phyloP scores from a whole-genome alignment of 225 moss, liverwort and hornwort species.

The Physcomitrellopsis africana region DNA sequence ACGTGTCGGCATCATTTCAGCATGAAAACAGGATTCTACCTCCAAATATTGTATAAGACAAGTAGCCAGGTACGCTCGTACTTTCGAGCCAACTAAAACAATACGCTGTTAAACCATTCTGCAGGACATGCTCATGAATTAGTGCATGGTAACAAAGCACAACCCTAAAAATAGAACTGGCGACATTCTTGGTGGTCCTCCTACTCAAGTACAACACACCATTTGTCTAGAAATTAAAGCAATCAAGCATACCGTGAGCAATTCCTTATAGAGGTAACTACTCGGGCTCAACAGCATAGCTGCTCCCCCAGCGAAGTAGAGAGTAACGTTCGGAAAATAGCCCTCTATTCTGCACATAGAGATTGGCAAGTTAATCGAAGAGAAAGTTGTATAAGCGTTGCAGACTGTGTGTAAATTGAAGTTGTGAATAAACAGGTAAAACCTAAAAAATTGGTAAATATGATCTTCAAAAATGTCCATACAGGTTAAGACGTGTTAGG shows the following conservation, averaged over 20 bases:
- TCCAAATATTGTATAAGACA: slow-evolving; percentile 58
- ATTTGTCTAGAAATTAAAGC: neutral
- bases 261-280: slow-evolving; percentile 55
- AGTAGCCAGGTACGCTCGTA: slow-evolving; percentile 36
- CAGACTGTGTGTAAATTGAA: neutral
- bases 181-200: neutral
- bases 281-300: slow-evolving; percentile 51
- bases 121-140: slow-evolving; percentile 27
- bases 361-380: slow-evolving; percentile 15
- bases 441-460: neutral
- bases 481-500: neutral
- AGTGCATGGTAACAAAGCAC: slow-evolving; percentile 11
- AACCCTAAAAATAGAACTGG: neutral
- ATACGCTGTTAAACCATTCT: slow-evolving; percentile 47
- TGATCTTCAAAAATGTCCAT: neutral
- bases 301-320: slow-evolving; percentile 54
- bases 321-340: slow-evolving; percentile 42
- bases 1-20: neutral
- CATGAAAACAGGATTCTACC: slow-evolving; percentile 31
- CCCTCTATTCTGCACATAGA: slow-evolving; percentile 42
- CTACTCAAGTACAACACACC: neutral
- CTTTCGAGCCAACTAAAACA: slow-evolving; percentile 67
- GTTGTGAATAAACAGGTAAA: neutral
- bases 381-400: neutral
- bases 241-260: slow-evolving; percentile 33